Evolutionary conservation across 2,329 filamentous ascomycete species (phyloP).

Genomic region (Aphanoascus verrucosus): DNA sequence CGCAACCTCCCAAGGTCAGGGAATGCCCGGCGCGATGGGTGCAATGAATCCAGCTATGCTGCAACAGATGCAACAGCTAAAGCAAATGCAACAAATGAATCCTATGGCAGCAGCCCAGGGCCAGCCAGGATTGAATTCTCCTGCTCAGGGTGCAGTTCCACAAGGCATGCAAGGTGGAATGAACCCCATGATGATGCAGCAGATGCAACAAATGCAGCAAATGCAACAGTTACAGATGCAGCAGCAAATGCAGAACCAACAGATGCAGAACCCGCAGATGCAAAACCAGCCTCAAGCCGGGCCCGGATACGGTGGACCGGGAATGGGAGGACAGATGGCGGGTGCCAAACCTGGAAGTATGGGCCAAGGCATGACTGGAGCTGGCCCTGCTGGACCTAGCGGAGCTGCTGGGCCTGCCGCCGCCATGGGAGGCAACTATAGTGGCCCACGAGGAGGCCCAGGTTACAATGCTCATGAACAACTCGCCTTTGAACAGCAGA

Average conservation of each 20-base stretch:
- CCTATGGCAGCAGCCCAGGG: slow-evolving; percentile 40
- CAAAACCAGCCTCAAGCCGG: slow-evolving; percentile 35
- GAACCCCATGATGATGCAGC: slow-evolving; percentile 66
- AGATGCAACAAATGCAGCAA: slow-evolving; percentile 56
- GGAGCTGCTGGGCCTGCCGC: slow-evolving; percentile 13
- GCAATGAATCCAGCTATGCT: slow-evolving; percentile 65
- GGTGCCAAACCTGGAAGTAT: slow-evolving; percentile 20
- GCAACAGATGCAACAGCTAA: slow-evolving; percentile 59
- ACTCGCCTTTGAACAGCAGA: slow-evolving; percentile 64
- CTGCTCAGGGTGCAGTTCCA: slow-evolving; percentile 42
- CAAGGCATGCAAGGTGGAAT: slow-evolving; percentile 45
- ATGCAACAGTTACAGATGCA: slow-evolving; percentile 53
- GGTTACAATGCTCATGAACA: slow-evolving; percentile 61
- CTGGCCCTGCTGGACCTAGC: not conserved
- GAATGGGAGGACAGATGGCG: slow-evolving; percentile 30
- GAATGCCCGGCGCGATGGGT: slow-evolving; percentile 51
- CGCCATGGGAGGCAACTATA: slow-evolving; percentile 40
- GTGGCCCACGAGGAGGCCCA: slow-evolving; percentile 37
- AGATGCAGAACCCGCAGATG: slow-evolving; percentile 40
- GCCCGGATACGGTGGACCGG: slow-evolving; percentile 26
- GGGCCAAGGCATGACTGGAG: slow-evolving; percentile 20
- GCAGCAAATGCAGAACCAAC: slow-evolving; percentile 45
- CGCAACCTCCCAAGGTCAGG: slow-evolving; percentile 35
- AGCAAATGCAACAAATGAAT: slow-evolving; percentile 58
- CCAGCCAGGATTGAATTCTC: slow-evolving; percentile 28